These are phyloP conservation scores for Penicillium argentinense DNA, from an alignment of 495 filamentous ascomycete genomes.

Conservation along the genomic window DNA sequence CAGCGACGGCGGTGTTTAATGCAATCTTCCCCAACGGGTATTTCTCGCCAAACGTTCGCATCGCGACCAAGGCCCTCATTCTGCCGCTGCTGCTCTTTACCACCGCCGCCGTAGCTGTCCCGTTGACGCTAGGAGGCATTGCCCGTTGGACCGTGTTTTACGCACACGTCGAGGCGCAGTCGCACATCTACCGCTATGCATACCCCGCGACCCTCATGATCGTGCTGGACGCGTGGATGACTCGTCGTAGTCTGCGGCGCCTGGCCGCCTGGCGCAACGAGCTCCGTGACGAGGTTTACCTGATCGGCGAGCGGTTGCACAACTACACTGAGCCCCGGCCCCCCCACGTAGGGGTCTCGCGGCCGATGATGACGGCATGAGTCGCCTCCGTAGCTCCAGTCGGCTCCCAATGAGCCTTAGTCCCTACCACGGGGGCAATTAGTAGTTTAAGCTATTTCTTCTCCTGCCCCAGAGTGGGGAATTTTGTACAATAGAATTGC, in stretches of 20 bases:
- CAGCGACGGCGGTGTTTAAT: conserved; percentile 68
- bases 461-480: too few species aligned
- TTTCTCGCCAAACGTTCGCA: conserved; percentile 70
- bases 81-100: conserved; percentile 66
- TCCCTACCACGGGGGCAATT: conserved; percentile 1
- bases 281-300: conserved; percentile 91
- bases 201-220: conserved; percentile 62
- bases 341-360: conserved; percentile 41
- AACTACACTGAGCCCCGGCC: conserved; percentile 74
- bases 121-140: conserved; percentile 50
- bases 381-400: too few species aligned
- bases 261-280: conserved; percentile 75
- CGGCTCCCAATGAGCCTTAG: too few species aligned
- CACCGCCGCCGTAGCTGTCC: conserved; percentile 56
- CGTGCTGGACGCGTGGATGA: conserved; percentile 38
- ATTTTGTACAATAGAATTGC: too few species aligned
- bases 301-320: conserved; percentile 91
- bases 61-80: conserved; percentile 82
- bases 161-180: conserved; percentile 43
- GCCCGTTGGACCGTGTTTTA: conserved; percentile 44
- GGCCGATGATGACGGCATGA: conserved; percentile 42
- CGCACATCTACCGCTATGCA: conserved; percentile 67
- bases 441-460: conserved; percentile 2
- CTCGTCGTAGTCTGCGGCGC: conserved; percentile 47
- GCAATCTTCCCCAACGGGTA: conserved; percentile 77